These are phyloP conservation scores for Rhazya stricta DNA, from an alignment of 257 asterid genomes.

Conservation along the genomic window DNA sequence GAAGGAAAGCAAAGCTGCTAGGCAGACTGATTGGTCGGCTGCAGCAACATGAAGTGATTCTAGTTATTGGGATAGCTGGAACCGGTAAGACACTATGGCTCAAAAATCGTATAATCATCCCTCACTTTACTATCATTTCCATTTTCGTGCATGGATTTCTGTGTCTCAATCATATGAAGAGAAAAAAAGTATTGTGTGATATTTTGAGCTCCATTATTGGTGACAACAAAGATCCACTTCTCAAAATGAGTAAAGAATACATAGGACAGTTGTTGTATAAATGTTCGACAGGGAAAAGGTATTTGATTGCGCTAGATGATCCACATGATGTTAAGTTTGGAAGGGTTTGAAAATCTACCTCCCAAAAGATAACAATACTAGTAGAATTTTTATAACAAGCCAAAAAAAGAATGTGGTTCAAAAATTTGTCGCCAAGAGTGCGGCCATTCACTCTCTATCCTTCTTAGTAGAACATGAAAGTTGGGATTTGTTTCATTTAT, in stretches of 20 bases:
- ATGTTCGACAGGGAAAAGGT: not conserved
- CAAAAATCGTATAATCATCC: not conserved
- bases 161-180: not conserved
- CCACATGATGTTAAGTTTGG: not conserved
- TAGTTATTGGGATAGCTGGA: constrained; percentile 1
- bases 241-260: not conserved
- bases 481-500: constrained; percentile 4
- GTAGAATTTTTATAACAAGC: constrained; percentile 3
- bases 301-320: constrained; percentile 8
- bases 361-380: not conserved
- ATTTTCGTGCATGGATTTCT: not conserved
- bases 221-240: not conserved
- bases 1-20: not conserved
- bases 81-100: not conserved
- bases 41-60: not conserved
- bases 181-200: not conserved
- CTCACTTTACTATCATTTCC: not conserved
- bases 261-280: not conserved
- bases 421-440: not conserved
- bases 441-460: not conserved
- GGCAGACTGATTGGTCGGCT: not conserved
- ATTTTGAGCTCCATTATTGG: not conserved
- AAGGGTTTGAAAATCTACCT: not conserved
- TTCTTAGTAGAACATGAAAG: not conserved
- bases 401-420: not conserved